Evolutionary conservation across 345 rosid genomes (phyloP), one percentile per base, ranked within the genome.

Genomic region (Aquilaria yunnanensis): DNA sequence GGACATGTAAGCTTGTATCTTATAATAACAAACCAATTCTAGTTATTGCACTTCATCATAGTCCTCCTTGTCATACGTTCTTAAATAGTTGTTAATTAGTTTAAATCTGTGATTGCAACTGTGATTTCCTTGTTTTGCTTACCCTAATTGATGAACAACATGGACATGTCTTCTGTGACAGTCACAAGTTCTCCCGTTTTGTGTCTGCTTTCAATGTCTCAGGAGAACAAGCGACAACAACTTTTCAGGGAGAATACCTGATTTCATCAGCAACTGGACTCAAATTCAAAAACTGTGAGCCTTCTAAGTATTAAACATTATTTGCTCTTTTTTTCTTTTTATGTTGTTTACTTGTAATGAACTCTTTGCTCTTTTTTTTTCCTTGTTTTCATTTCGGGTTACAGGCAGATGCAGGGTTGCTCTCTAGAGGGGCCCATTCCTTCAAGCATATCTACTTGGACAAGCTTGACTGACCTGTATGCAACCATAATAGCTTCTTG

Each of bases 141-240:
- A 16, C 23, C 23, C 23, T 0, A 16, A 16, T 16, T 16, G 23
- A 16, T 16, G 23, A 16, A 16, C 23, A 0, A 16, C 23, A 16
- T 16, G 23, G 23, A 16, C 23, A 16, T 16, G 23, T 16, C 23
- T 16, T 16, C 23, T 16, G 23, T 16, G 23, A 16, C 23, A 16
- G 23, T 16, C 23, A 16, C 23, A 16, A 16, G 23, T 16, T 16
- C 23, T 16, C 23, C 23, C 23, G 23, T 16, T 16, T 16, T 16
- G 23, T 16, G 23, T 16, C 23, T 16, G 23, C 74, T 47, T 55
- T 29, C 32, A 62, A 51, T 41, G 46, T 52, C 9, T 71, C 50
- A 92, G 96, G 86, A 83, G 96, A 81, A 71, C 89, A 72, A 87
- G 74, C 70, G 98, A 82, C 70, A 89, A 77, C 57, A 79, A 78